phyloP scores from a whole-genome alignment of 75 land plant species.

The Selaginella tamariscina region DNA sequence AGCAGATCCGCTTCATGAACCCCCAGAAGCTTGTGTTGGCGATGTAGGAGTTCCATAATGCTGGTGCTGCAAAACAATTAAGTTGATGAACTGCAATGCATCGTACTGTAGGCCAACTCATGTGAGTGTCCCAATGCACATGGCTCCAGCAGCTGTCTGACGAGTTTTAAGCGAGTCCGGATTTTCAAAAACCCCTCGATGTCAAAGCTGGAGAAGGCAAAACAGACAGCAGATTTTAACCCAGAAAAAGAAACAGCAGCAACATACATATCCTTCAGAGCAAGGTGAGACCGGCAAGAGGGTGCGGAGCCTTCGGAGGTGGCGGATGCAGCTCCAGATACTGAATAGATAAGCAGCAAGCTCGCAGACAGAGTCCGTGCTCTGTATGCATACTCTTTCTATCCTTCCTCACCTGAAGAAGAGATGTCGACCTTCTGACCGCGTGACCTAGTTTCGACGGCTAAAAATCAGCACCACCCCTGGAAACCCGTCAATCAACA shows the following conservation, averaged over 20 bases:
- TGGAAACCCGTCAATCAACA: no score
- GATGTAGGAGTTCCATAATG: slow-evolving; percentile 65
- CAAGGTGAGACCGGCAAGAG: slow-evolving; percentile 38
- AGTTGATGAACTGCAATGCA: no score
- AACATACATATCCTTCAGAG: slow-evolving; percentile 44
- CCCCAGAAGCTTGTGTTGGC: slow-evolving; percentile 54
- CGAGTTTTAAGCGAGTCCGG: slow-evolving; percentile 65
- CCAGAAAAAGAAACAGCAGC: not conserved
- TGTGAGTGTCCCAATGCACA: slow-evolving; percentile 74
- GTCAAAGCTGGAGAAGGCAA: slow-evolving; percentile 45
- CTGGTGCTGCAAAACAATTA: slow-evolving; percentile 31
- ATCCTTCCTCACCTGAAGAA: no score
- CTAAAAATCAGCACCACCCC: no score
- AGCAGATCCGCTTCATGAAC: slow-evolving; percentile 86
- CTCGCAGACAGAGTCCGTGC: no score
- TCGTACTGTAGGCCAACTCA: slow-evolving; percentile 76
- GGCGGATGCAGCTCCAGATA: slow-evolving; percentile 37
- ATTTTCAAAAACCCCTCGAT: slow-evolving; percentile 68
- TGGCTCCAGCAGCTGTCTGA: slow-evolving; percentile 56
- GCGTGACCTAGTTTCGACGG: no score
- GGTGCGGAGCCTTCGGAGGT: slow-evolving; percentile 16
- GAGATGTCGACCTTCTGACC: no score
- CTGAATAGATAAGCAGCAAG: no score
- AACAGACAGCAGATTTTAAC: not conserved
- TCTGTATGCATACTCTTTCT: no score